Conservation (phyloP, 306 rosid genomes). For the Chamaecrista fasciculata region DNA sequence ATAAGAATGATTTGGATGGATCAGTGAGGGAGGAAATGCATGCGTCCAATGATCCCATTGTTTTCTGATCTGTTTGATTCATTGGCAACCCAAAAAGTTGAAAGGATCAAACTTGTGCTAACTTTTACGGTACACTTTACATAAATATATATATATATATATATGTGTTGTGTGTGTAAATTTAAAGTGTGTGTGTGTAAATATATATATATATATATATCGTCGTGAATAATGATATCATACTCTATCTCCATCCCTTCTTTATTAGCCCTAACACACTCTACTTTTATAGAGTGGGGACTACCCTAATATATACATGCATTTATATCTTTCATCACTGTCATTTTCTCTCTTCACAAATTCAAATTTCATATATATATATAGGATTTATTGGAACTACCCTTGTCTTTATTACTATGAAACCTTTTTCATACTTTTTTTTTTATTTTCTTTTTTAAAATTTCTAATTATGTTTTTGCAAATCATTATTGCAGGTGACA, state of each 20-base stretch:
- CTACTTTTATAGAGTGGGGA: conserved; percentile 45
- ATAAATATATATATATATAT: too few relatives aligned
- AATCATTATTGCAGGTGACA: too few relatives aligned
- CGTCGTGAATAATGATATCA: conserved; percentile 24
- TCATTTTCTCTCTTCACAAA: not conserved
- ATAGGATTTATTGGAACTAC: too few relatives aligned
- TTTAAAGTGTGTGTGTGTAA: not conserved
- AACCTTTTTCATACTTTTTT: too few relatives aligned
- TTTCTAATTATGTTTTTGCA: too few relatives aligned
- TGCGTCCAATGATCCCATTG: conserved; percentile 45
- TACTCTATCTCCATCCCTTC: conserved; percentile 24
- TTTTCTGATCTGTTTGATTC: conserved; percentile 35
- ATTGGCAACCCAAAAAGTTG: conserved; percentile 31
- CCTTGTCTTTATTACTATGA: too few relatives aligned
- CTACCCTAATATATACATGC: not conserved
- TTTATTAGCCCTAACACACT: conserved; percentile 37
- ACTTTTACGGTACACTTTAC: conserved; percentile 43
- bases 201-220: not conserved
- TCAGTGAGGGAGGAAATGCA: conserved; percentile 39
- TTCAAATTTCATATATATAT: too few relatives aligned
- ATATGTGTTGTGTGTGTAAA: not conserved
- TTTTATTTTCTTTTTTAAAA: too few relatives aligned
- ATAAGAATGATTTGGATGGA: conserved; percentile 53
- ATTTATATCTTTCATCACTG: conserved; percentile 5
- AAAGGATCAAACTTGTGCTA: conserved; percentile 5